Base-by-base conservation (phyloP, 495 filamentous ascomycete species). In the Platismatia glauca region DNA sequence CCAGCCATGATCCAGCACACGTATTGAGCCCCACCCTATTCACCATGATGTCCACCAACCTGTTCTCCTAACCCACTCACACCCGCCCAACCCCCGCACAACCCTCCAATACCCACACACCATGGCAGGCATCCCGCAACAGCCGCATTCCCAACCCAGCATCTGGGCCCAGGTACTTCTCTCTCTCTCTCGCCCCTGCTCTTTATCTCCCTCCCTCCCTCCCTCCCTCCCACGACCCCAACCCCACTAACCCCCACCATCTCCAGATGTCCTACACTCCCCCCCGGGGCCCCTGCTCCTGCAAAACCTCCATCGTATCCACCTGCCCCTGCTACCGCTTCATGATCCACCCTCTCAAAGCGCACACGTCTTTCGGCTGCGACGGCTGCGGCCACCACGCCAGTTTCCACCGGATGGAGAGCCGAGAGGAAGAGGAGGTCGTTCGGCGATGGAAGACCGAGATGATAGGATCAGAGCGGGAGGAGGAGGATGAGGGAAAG, bases 341-440 rank as follows among this genome's bases (percentile, higher is more conserved):
- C 77, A 83, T 83, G 81, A 66, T 81, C 41, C 82, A 83, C 68
- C 81, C 81, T 0, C 69, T 81, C 55, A 80, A 83, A 70, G 81
- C 78, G 64, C 64, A 76, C 6, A 77, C 77, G 0, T 75, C 71
- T 38, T 83, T 78, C 71, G 76, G 78, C 24, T 83, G 81, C 69
- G 81, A 83, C 64, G 81, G 81, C 24, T 83, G 81, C 62, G 71
- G 70, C 9, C 81, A 83, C 66, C 81, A 83, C 64, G 81, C 81
- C 9, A 76, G 72, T 20, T 83, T 81, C 64, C 81, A 83, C 68
- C 73, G 70, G 57, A 70, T 83, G 70, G 79, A 79, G 62, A 82
- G 80, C 57, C 67, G 72, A 31, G 67, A 61, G 33, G 81, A 83
- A 34, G 79, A 82, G 33, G 78, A 73, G 55, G 69, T 75, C 16